Percentiles rank a stretch among this genome's conserved stretches.
These are phyloP conservation scores for Actinomucor elegans DNA, from an alignment of 371 early-diverging fungal species.

Conservation along the genomic window DNA sequence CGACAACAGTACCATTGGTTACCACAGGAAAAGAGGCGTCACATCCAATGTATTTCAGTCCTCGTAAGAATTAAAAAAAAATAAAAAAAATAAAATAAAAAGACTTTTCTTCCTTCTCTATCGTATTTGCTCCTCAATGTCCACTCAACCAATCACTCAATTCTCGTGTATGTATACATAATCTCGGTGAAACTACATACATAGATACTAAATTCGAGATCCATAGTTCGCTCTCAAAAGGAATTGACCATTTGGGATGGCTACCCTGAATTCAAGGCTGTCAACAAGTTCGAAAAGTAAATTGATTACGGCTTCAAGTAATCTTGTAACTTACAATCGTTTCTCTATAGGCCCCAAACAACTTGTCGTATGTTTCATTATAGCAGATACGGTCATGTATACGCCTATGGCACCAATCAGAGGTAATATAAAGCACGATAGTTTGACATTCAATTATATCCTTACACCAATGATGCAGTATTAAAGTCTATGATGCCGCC, in stretches of 20 bases:
- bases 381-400: conserved; percentile 77
- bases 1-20: too few relatives aligned
- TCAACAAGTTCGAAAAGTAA: conserved; percentile 56
- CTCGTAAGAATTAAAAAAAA: too few relatives aligned
- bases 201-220: too few relatives aligned
- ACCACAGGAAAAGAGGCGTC: too few relatives aligned
- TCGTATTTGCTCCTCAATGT: conserved; percentile 19
- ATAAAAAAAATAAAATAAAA: too few relatives aligned
- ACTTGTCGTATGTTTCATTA: conserved; percentile 73
- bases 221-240: conserved; percentile 65
- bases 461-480: conserved; percentile 38
- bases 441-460: not conserved
- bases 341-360: conserved; percentile 52
- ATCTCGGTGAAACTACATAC: too few relatives aligned
- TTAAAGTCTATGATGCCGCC: conserved; percentile 74
- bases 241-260: conserved; percentile 66
- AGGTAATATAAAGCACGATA: conserved; percentile 38
- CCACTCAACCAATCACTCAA: conserved; percentile 39
- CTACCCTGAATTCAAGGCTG: conserved; percentile 54
- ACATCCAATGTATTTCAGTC: too few relatives aligned
- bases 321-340: too few relatives aligned
- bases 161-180: conserved; percentile 50
- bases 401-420: conserved; percentile 76
- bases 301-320: too few relatives aligned
- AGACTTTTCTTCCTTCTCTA: conserved; percentile 1